Base-by-base conservation (phyloP, 2,329 filamentous ascomycete species). In the Xylariaceae sp. region DNA sequence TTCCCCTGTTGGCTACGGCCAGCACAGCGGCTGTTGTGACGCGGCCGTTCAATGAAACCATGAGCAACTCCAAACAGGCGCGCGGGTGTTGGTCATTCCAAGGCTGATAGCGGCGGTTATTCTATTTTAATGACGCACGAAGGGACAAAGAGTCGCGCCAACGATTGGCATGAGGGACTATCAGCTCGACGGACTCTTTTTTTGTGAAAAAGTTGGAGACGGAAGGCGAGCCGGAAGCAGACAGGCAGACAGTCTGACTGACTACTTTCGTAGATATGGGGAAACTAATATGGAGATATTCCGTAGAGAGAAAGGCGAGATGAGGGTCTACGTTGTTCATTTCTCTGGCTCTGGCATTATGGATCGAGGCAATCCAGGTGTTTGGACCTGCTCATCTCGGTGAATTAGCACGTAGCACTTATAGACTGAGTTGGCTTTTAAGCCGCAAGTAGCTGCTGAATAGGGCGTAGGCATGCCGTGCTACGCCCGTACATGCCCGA, bases 1-100 rank as follows among this genome's bases (percentile, higher is more conserved):
- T 62, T 53, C 50, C 10, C 3, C 51, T 56, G 63, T 68, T 70
- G 57, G 66, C 61, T 65, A 56, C 57, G 60, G 57, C 50, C 44
- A 44, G 59, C 51, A 53, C 47, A 60, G 47, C 58, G 56, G 63
- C 60, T 64, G 55, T 59, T 63, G 53, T 59, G 58, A 47, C 49
- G 55, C 17, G 45, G 60, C 52, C 57, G 53, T 15, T 62, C 62
- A 66, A 63, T 64, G 56, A 57, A 45, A 54, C 30, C n/a, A 35
- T 39, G 15, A 30, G 59, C 37, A 45, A 45, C n/a, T 11, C 59
- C 58, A 55, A 63, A 67, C 62, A 68, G 59, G 59, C 68, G 67
- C 67, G 68, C 66, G 65, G 62, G 57, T 67, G 61, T 57, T 60
- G 47, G 55, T 51, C 30, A 23, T 48, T 47, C 53, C 47, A 17